Evolutionary conservation across 2,329 filamentous ascomycete genomes (phyloP), one percentile per base, ranked within the genome.

Genomic region (Sarocladium brachiariae): DNA sequence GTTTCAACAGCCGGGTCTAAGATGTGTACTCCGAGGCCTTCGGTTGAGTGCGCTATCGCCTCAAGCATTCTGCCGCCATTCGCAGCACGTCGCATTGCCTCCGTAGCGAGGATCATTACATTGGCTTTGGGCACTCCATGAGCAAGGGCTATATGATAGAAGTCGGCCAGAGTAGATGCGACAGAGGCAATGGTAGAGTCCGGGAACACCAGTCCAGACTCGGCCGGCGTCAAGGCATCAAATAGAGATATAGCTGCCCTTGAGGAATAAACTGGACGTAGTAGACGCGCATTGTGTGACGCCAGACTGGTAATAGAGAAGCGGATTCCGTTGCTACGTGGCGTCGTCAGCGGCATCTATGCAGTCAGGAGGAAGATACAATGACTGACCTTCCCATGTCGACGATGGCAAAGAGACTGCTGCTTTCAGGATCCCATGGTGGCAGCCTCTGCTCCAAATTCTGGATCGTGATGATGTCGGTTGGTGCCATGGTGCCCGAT

Each of bases 231-330:
- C 67, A 84, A 69, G 1, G 89, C 89, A 62, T 96, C 89, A 68
- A 93, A 95, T 10, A 96, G 77, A 2, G 90, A 96, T 52, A 96
- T 93, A 19, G 77, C 79, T 9, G 83, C 85, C 5, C 91, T 84
- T 59, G 89, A 82, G 59, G 86, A 81, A 67, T 89, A 95, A 51
- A 96, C 60, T 23, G 86, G 91, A 16, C 78, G 83, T 37, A 96
- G 76, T 21, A 90, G 80, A 21, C 90, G 85, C 21, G 86, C 76
- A 34, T 74, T 80, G 3, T 82, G 80, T 19, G 86, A 83, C 3
- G 83, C 78, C n/a, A 95, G 76, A 57, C 89, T 83, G 8, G 89
- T 88, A 60, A 96, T 89, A 39, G 89, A 92, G 73, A 95, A 95
- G 51, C 91, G 88, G 60, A 96, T 92, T 59, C 90, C 91, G 72